A percentile compares a stretch with the other conserved stretches of the same genome.
Evolutionary conservation across 306 rosid species (phyloP).

Genomic region (Quercus variabilis): DNA sequence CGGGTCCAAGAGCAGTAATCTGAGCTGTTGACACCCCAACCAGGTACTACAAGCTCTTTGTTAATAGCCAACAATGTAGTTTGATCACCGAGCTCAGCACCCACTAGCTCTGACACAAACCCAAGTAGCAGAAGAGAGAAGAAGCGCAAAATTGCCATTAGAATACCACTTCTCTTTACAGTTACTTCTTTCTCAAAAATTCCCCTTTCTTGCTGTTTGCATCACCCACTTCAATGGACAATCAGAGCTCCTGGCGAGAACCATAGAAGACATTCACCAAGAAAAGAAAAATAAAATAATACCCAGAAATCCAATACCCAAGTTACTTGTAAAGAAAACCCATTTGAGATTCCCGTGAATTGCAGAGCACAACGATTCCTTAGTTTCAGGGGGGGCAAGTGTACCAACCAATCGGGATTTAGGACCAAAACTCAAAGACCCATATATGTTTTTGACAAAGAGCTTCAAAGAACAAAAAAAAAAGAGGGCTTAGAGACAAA

Average conservation of each 20-base stretch:
- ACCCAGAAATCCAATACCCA: conserved; percentile 24
- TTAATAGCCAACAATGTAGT: conserved; percentile 52
- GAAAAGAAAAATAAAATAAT: neutral
- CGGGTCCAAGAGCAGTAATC: conserved; percentile 86
- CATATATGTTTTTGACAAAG: conserved; percentile 13
- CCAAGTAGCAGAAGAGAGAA: conserved; percentile 50
- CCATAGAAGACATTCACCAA: conserved; percentile 19
- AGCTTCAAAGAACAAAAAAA: conserved; percentile 15
- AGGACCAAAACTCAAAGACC: conserved; percentile 15
- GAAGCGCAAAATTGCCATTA: conserved; percentile 46
- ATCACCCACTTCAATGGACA: conserved; percentile 17
- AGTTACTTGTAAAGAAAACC: conserved; percentile 23
- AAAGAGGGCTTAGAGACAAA: conserved; percentile 13
- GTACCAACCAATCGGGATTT: conserved; percentile 16
- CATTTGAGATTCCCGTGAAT: conserved; percentile 16
- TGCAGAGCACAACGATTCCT: conserved; percentile 13
- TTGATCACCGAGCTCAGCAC: conserved; percentile 66
- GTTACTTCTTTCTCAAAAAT: neutral
- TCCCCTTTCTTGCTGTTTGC: neutral
- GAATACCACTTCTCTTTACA: conserved; percentile 7
- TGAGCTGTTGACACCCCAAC: conserved; percentile 72
- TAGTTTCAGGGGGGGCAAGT: neutral
- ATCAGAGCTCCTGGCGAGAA: conserved; percentile 8
- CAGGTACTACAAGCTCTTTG: conserved; percentile 76
- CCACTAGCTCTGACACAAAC: conserved; percentile 42